phyloP scores from a whole-genome alignment of 179 eudicot genomes.

The Patellifolia procumbens region DNA sequence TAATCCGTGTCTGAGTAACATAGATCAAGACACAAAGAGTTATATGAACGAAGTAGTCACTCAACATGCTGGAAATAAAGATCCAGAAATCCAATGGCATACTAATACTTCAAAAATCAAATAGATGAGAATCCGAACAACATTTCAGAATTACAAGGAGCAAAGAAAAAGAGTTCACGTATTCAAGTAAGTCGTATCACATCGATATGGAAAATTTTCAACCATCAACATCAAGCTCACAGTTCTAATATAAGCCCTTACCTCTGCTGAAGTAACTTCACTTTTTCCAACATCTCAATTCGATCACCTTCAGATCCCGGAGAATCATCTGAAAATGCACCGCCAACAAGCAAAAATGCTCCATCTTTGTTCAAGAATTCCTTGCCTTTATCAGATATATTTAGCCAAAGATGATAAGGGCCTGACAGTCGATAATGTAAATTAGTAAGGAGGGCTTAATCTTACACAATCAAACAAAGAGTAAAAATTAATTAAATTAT shows the following conservation, averaged over 20 bases:
- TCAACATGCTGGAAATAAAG: not conserved
- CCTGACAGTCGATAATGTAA: slow-evolving; percentile 47
- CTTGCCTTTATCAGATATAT: slow-evolving; percentile 42
- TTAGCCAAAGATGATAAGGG: slow-evolving; percentile 74
- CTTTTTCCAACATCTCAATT: slow-evolving; percentile 51
- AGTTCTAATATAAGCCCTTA: slow-evolving; percentile 26
- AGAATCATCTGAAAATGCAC: slow-evolving; percentile 47
- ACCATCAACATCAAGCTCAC: not conserved
- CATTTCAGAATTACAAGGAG: not conserved
- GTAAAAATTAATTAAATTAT: no score
- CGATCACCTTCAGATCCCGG: slow-evolving; percentile 31
- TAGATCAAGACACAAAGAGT: not conserved
- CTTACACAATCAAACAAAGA: not conserved
- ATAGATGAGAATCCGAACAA: not conserved
- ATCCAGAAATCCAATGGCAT: not conserved
- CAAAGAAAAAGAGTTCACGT: not conserved
- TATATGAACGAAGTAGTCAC: not conserved
- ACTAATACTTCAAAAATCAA: not conserved
- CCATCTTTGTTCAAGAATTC: slow-evolving; percentile 41
- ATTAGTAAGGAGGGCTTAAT: slow-evolving; percentile 1
- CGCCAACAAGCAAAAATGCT: slow-evolving; percentile 57
- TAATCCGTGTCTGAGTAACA: no score
- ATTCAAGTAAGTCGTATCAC: not conserved
- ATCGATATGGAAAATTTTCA: not conserved
- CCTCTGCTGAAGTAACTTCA: slow-evolving; percentile 86